A percentile compares a stretch with the other conserved stretches of the same genome.
phyloP scores from a whole-genome alignment of 208 protist species.

The Angomonas ambiguus region DNA sequence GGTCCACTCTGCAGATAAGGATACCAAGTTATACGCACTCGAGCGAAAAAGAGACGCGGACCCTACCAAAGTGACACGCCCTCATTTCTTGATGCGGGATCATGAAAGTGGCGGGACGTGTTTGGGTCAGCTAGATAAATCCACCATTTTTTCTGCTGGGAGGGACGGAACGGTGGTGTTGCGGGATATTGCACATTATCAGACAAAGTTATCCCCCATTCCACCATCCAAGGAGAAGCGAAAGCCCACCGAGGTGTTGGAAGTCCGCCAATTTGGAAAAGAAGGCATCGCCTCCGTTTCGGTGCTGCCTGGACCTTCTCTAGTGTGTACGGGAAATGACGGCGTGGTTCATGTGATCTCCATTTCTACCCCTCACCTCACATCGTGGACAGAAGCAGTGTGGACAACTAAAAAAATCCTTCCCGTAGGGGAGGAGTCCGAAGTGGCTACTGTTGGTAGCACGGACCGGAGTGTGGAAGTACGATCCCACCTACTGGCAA shows the following conservation, averaged over 20 bases:
- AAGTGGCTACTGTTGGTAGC: background rate
- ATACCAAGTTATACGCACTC: constrained; percentile 80
- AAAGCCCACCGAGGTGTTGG: constrained; percentile 32
- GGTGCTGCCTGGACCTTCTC: constrained; percentile 8
- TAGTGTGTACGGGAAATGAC: constrained; percentile 23
- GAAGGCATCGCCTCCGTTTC: constrained; percentile 41
- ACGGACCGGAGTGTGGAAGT: background rate
- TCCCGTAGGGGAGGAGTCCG: background rate
- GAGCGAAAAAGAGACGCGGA: constrained; percentile 60
- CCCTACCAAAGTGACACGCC: constrained; percentile 37
- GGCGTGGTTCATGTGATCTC: constrained; percentile 14
- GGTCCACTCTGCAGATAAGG: constrained; percentile 73
- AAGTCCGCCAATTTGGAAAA: constrained; percentile 38
- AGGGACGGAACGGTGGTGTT: constrained; percentile 55
- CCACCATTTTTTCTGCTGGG: constrained; percentile 52
- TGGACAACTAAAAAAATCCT: constrained; percentile 22
- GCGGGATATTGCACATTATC: constrained; percentile 67
- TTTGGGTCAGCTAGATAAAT: constrained; percentile 29
- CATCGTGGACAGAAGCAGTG: constrained; percentile 35
- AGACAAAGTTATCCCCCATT: constrained; percentile 42
- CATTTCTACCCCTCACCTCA: background rate
- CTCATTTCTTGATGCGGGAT: constrained; percentile 67
- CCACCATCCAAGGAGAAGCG: constrained; percentile 82
- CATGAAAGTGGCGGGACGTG: constrained; percentile 61
- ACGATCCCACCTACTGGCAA: background rate